Conservation (phyloP, 129 eudicot genomes). For the Helichrysum umbraculigerum region DNA sequence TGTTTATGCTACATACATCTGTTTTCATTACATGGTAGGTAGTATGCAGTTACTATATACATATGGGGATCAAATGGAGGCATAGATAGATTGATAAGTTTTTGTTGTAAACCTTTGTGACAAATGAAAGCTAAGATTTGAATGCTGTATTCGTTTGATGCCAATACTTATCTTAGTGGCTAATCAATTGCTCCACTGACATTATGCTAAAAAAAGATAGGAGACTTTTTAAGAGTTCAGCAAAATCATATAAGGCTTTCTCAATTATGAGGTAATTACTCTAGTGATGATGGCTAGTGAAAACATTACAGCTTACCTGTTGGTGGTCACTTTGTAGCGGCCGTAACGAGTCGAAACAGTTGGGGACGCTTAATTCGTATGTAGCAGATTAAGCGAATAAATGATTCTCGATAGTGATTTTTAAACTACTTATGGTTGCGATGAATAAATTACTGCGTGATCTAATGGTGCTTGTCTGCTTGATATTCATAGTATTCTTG, state of each 20-base stretch:
- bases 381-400: background rate
- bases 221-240: background rate
- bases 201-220: background rate
- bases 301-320: background rate
- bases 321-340: background rate
- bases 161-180: background rate
- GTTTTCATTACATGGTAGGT: background rate
- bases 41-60: background rate
- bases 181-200: background rate
- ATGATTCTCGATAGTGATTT: background rate
- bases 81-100: background rate
- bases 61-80: constrained; percentile 3
- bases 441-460: background rate
- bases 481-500: background rate
- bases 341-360: background rate
- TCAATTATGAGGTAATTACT: background rate
- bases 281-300: background rate
- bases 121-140: background rate
- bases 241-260: background rate
- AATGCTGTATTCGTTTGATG: background rate
- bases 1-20: constrained; percentile 2
- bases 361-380: background rate
- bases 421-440: background rate
- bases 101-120: background rate
- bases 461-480: background rate